A percentile compares a stretch with the other conserved stretches of the same genome.
Conservation (phyloP, 208 protist genomes). For the Novymonas esmeraldas region DNA sequence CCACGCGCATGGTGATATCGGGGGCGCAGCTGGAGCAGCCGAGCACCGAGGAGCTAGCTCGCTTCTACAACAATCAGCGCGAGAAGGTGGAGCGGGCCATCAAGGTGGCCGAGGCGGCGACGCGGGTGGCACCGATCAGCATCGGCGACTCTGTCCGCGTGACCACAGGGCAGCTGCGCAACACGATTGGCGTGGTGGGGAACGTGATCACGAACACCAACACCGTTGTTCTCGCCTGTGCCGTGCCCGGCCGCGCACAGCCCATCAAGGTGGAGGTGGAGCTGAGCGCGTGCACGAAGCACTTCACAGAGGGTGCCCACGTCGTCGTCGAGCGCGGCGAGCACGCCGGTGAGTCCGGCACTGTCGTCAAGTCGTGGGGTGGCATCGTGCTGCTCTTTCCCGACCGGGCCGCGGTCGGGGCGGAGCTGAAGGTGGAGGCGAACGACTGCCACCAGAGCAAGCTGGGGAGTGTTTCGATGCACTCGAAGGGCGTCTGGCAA, state of each 20-base stretch:
- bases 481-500: slow-evolving; percentile 68
- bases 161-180: slow-evolving; percentile 71
- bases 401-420: slow-evolving; percentile 54
- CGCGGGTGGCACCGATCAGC: slow-evolving; percentile 30
- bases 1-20: slow-evolving; percentile 66
- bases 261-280: slow-evolving; percentile 82
- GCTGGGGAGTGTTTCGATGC: slow-evolving; percentile 63
- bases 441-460: slow-evolving; percentile 90
- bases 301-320: slow-evolving; percentile 86
- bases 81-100: slow-evolving; percentile 74
- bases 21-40: slow-evolving; percentile 73
- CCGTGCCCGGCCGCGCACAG: slow-evolving; percentile 50
- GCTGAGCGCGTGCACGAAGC: slow-evolving; percentile 74
- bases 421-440: slow-evolving; percentile 75
- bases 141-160: slow-evolving; percentile 84
- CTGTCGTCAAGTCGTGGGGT: slow-evolving; percentile 78
- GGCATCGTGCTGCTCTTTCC: slow-evolving; percentile 82
- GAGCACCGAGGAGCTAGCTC: slow-evolving; percentile 80
- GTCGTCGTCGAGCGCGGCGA: slow-evolving; percentile 83
- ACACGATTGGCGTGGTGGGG: slow-evolving; percentile 71
- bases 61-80: slow-evolving; percentile 87
- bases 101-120: slow-evolving; percentile 29
- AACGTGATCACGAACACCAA: slow-evolving; percentile 80
- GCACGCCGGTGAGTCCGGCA: slow-evolving; percentile 84
- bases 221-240: slow-evolving; percentile 67